Evolutionary conservation across 768 basidiomycete species (phyloP).

Genomic region (Rhodosporidiobolus sp.): DNA sequence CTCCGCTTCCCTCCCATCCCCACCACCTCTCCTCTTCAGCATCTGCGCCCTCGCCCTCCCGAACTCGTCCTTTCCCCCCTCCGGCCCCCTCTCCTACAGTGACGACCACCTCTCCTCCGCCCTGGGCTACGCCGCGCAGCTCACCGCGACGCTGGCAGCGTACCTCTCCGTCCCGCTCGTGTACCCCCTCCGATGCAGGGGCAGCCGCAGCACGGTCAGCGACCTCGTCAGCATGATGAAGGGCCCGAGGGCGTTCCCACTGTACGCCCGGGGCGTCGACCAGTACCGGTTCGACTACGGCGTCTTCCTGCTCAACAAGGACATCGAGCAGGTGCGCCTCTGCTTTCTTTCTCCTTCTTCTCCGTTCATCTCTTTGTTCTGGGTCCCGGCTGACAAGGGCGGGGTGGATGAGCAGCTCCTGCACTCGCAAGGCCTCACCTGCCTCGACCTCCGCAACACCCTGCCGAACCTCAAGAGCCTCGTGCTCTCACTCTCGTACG

Average conservation of each 20-base stretch:
- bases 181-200: slow-evolving; percentile 86
- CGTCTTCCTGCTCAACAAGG: slow-evolving; percentile 92
- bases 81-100: slow-evolving; percentile 59
- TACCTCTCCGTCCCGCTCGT: slow-evolving; percentile 72
- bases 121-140: slow-evolving; percentile 82
- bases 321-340: slow-evolving; percentile 82
- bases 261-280: slow-evolving; percentile 92
- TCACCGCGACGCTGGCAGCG: slow-evolving; percentile 73
- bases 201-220: slow-evolving; percentile 82
- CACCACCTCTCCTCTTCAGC: slow-evolving; percentile 71
- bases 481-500: slow-evolving; percentile 63
- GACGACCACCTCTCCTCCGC: slow-evolving; percentile 87
- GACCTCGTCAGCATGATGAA: slow-evolving; percentile 94
- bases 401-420: too few species aligned
- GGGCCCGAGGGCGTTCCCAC: slow-evolving; percentile 92
- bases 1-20: slow-evolving; percentile 47
- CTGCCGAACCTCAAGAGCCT: slow-evolving; percentile 94
- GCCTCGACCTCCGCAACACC: slow-evolving; percentile 91
- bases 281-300: slow-evolving; percentile 97
- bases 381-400: rapidly evolving
- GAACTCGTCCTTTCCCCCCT: slow-evolving; percentile 65
- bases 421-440: slow-evolving; percentile 68
- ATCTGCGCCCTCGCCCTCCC: slow-evolving; percentile 86
- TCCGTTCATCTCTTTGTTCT: background rate
- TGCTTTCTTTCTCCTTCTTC: slow-evolving; percentile 21